Conservation (phyloP, 306 rosid genomes). For the Prunus davidiana region DNA sequence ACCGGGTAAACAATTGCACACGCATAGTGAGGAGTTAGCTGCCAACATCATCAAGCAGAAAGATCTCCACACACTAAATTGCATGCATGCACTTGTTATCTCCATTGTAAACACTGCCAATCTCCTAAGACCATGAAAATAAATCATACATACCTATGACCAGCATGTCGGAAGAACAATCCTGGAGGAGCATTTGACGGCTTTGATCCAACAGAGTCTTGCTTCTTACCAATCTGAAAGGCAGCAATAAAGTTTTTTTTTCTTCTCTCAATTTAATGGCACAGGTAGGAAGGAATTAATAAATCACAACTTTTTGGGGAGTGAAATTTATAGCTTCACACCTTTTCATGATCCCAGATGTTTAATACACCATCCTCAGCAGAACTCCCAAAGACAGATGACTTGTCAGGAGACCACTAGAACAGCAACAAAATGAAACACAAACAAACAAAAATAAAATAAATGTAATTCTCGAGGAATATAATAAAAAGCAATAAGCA, state of each 20-base stretch:
- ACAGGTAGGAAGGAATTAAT: background rate
- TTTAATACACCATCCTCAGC: conserved; percentile 94
- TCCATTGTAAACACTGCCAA: background rate
- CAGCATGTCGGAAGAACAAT: conserved; percentile 93
- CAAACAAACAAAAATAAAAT: background rate
- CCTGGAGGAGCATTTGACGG: conserved; percentile 66
- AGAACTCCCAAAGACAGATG: conserved; percentile 96
- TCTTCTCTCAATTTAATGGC: background rate
- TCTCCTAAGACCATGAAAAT: background rate
- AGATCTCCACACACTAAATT: background rate
- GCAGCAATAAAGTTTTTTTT: background rate
- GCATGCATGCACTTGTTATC: background rate
- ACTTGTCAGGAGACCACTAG: conserved; percentile 98
- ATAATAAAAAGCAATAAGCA: background rate
- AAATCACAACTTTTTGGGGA: background rate
- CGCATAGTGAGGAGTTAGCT: background rate
- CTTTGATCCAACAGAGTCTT: conserved; percentile 35
- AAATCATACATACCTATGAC: conserved; percentile 68
- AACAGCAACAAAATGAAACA: conserved; percentile 9
- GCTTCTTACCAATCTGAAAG: conserved; percentile 70
- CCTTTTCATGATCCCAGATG: conserved; percentile 97
- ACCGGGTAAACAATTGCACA: background rate
- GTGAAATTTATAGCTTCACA: conserved; percentile 14
- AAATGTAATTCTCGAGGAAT: background rate
- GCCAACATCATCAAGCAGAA: background rate